Percentiles rank a stretch among this genome's conserved stretches.
Conservation (phyloP, 2,329 filamentous ascomycete genomes). For the Phialophora verrucosa region DNA sequence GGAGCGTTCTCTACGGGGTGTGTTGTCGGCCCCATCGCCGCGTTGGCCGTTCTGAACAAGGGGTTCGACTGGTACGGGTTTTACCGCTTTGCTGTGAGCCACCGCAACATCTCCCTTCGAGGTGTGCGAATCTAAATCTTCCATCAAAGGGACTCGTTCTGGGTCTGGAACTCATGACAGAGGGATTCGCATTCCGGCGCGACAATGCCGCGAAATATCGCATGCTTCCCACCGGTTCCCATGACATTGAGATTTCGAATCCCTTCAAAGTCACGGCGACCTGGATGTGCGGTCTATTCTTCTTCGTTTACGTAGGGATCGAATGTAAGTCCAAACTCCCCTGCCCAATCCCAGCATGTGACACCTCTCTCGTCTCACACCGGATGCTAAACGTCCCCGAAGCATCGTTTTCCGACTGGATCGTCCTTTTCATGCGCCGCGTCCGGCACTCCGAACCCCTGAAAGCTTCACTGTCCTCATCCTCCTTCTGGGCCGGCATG, state of each 20-base stretch:
- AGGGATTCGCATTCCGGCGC: conserved; percentile 48
- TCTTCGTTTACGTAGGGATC: conserved; percentile 54
- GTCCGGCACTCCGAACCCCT: conserved; percentile 47
- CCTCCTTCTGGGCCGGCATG: conserved; percentile 55
- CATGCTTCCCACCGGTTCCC: not conserved
- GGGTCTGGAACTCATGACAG: conserved; percentile 30
- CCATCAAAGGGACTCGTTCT: conserved; percentile 7
- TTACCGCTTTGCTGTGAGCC: conserved; percentile 49
- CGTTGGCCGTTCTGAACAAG: conserved; percentile 42
- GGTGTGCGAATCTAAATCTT: not conserved
- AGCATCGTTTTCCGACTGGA: conserved; percentile 54
- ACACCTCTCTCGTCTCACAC: not conserved
- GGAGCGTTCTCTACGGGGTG: conserved; percentile 50
- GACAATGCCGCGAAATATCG: conserved; percentile 45
- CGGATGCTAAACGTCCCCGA: not conserved
- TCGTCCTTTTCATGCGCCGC: conserved; percentile 54
- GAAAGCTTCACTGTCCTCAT: conserved; percentile 50
- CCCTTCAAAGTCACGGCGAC: conserved; percentile 41
- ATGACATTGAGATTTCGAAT: conserved; percentile 14
- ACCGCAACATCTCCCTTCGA: not conserved
- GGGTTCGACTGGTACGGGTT: conserved; percentile 47
- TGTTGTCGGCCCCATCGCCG: conserved; percentile 47
- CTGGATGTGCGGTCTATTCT: conserved; percentile 53
- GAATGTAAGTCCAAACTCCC: conserved; percentile 41
- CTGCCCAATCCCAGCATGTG: conserved; percentile 8